phyloP scores from a whole-genome alignment of 495 filamentous ascomycete species.

The Entonaema liquescens region DNA sequence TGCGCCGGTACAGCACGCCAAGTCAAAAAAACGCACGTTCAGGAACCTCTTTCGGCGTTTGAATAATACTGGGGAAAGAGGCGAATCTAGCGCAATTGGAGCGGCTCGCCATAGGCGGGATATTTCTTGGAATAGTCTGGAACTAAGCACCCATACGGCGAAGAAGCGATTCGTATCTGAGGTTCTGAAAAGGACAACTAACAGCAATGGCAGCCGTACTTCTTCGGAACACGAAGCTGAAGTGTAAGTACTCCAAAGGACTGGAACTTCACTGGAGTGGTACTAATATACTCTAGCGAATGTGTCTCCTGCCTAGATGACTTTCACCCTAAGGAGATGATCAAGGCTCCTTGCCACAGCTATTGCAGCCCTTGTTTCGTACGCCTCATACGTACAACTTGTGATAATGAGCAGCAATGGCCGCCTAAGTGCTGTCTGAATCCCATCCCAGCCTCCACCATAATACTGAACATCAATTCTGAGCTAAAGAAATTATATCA shows the following conservation, averaged over 20 bases:
- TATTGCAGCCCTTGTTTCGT: constrained; percentile 55
- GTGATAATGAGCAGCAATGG: constrained; percentile 54
- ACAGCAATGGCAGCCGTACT: constrained; percentile 14
- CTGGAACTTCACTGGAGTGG: neutral
- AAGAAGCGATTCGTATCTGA: constrained; percentile 31
- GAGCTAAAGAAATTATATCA: constrained; percentile 40
- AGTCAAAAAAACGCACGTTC: constrained; percentile 27
- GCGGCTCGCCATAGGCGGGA: constrained; percentile 36
- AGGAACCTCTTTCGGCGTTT: constrained; percentile 36
- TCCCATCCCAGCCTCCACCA: constrained; percentile 45
- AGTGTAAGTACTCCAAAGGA: constrained; percentile 36
- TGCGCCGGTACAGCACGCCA: constrained; percentile 15
- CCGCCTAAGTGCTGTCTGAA: constrained; percentile 58
- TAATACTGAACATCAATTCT: constrained; percentile 38
- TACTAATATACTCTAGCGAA: constrained; percentile 39
- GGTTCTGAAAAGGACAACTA: constrained; percentile 29
- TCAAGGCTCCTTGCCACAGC: constrained; percentile 50
- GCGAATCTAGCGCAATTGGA: constrained; percentile 41
- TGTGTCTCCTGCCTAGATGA: constrained; percentile 57
- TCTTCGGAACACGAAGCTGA: constrained; percentile 26
- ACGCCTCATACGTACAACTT: constrained; percentile 48
- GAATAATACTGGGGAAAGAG: constrained; percentile 26
- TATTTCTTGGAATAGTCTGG: constrained; percentile 9
- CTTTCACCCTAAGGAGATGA: constrained; percentile 40
- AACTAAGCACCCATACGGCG: constrained; percentile 10